Evolutionary conservation across 139 green algal species (phyloP), one percentile per base, ranked within the genome.

Genomic region (Chlamydomonas incerta): DNA sequence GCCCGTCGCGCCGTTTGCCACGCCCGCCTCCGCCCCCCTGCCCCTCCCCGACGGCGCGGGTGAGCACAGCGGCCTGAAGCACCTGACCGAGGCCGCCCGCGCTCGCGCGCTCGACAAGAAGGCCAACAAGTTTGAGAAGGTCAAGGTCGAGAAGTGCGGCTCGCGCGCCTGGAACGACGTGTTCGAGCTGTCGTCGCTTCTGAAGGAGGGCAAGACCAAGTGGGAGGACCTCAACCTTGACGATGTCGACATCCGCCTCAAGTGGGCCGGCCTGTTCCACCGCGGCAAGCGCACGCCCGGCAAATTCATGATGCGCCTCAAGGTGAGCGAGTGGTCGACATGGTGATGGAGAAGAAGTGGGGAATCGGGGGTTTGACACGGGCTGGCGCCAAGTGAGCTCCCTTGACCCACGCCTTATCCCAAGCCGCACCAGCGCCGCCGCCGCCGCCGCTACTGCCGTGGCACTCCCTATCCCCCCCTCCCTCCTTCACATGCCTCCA

Each of bases 241-340:
- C 58, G 97, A 99, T 88, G 88, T 99, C 13, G 97, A 99, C 88
- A 89, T 98, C 85, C 93, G 97, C 52, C 85, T 98, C 52, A 99
- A 99, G 93, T 99, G 97, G 97, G 90, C 95, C 6, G 98, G 98
- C 11, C 89, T 99, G 20, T 99, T 99, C 93, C 98, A 99, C 90
- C 90, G 98, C 46, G 88, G 92, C 68, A 99, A 99, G 93, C 91
- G 92, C 63, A 95, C 96, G 2, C 96, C 96, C 14, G 95, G 95
- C 28, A 95, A 93, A 58, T 99, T 99, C 92, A 99, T 99, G 97
- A 99, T 99, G 96, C 95, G 98, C 41, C 91, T 99, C 66, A 98
- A 98, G 92, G 93, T 96, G 73, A 29, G 72, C 35, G 29, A 50
- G 41, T 8, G 8, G 41, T 5, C 41, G 41, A 50, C 41, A 50